Conservation (phyloP, 2,329 filamentous ascomycete genomes). For the Verticillium albo-atrum region DNA sequence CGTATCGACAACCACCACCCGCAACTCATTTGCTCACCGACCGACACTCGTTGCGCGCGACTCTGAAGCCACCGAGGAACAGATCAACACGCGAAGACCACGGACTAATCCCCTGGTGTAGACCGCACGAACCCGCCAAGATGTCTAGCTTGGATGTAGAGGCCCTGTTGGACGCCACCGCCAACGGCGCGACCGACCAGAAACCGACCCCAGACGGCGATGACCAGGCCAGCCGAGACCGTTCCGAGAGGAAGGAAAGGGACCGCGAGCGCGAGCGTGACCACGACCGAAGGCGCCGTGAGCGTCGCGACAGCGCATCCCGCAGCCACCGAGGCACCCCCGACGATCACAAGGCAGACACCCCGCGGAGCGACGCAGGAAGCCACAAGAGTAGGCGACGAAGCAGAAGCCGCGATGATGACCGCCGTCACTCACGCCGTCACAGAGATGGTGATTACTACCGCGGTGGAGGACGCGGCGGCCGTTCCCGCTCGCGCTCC, state of each 20-base stretch:
- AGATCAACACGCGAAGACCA: neutral
- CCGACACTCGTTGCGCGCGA: neutral
- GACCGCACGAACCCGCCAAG: conserved; percentile 11
- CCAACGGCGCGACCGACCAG: conserved; percentile 53
- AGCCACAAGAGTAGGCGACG: conserved; percentile 79
- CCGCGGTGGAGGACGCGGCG: conserved; percentile 31
- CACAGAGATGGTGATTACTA: conserved; percentile 73
- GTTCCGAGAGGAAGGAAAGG: conserved; percentile 38
- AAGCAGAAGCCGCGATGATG: conserved; percentile 74
- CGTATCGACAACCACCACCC: neutral
- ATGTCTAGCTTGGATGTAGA: conserved; percentile 70
- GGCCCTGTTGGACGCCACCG: conserved; percentile 82
- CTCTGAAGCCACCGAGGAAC: neutral
- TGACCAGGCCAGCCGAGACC: conserved; percentile 52
- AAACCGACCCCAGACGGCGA: conserved; percentile 45
- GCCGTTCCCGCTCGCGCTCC: conserved; percentile 64
- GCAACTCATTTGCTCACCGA: neutral
- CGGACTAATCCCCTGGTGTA: neutral
- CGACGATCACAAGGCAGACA: conserved; percentile 57
- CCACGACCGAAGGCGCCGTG: conserved; percentile 43
- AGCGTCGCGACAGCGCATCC: conserved; percentile 51
- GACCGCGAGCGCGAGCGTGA: conserved; percentile 53
- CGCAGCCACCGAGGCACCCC: conserved; percentile 43
- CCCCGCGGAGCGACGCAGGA: conserved; percentile 70
- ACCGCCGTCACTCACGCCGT: conserved; percentile 68